Evolutionary conservation across 768 basidiomycete species (phyloP).

Genomic region (Kwoniella sp.): DNA sequence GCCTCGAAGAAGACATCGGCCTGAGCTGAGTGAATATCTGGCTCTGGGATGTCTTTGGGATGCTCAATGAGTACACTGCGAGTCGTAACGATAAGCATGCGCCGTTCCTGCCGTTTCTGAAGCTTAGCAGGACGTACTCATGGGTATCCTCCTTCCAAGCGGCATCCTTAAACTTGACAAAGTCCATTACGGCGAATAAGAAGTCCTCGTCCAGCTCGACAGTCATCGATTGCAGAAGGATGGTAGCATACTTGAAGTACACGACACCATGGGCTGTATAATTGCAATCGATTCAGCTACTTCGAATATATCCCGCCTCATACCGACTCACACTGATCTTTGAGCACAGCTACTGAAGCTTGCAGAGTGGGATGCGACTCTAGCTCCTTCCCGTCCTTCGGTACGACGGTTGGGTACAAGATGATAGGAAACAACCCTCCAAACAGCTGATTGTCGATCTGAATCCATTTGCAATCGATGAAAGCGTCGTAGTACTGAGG

Average conservation of each 20-base stretch:
- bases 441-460: slow-evolving; percentile 96
- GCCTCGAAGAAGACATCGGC: slow-evolving; percentile 92
- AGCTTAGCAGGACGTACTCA: slow-evolving; percentile 58
- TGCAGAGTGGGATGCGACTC: slow-evolving; percentile 86
- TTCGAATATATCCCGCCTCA: no score
- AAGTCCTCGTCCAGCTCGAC: slow-evolving; percentile 98
- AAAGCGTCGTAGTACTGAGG: slow-evolving; percentile 72
- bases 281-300: no score
- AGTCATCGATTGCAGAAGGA: slow-evolving; percentile 87
- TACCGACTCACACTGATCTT: slow-evolving; percentile 73
- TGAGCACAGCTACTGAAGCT: slow-evolving; percentile 78
- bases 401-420: slow-evolving; percentile 84
- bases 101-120: neutral
- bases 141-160: slow-evolving; percentile 75
- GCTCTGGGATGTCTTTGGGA: slow-evolving; percentile 58
- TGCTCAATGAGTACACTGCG: slow-evolving; percentile 67
- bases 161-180: slow-evolving; percentile 83
- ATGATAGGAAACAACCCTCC: slow-evolving; percentile 93
- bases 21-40: slow-evolving; percentile 52
- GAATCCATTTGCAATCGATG: slow-evolving; percentile 76
- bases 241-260: slow-evolving; percentile 96
- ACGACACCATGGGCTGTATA: slow-evolving; percentile 84
- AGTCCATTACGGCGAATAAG: slow-evolving; percentile 82
- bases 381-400: slow-evolving; percentile 60
- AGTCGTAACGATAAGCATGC: neutral